These are phyloP conservation scores for Endocarpon pusillum DNA, from an alignment of 495 filamentous ascomycete species.

Conservation along the genomic window DNA sequence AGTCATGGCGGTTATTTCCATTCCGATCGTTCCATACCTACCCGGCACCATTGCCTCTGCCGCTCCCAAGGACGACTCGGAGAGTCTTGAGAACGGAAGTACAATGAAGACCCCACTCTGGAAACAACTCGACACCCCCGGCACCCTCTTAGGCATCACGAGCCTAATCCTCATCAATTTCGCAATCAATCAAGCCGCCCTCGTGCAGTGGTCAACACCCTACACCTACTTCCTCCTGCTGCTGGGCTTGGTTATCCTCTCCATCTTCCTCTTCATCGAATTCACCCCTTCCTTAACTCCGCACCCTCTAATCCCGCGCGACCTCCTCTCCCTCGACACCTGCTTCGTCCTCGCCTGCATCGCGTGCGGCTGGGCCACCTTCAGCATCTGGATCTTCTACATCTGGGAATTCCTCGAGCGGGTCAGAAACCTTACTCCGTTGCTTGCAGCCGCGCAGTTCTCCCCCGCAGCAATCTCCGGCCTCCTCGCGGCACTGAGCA, in stretches of 20 bases:
- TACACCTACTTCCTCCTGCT: conserved; percentile 31
- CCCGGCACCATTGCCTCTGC: conserved; percentile 2
- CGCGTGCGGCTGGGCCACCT: conserved; percentile 29
- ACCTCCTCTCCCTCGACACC: conserved; percentile 21
- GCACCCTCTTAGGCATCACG: conserved; percentile 10
- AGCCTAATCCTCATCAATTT: conserved; percentile 30
- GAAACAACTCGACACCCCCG: conserved; percentile 11
- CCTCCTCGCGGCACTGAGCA: conserved; percentile 22
- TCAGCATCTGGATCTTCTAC: conserved; percentile 34
- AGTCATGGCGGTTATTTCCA: conserved; percentile 14
- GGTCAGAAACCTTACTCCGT: conserved; percentile 16
- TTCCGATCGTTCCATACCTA: conserved; percentile 11
- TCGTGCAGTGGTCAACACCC: conserved; percentile 25
- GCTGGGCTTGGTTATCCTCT: conserved; percentile 23
- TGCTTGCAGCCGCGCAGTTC: conserved; percentile 22
- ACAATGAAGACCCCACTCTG: background rate
- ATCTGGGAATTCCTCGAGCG: conserved; percentile 22
- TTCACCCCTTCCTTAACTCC: conserved; percentile 10
- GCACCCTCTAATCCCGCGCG: conserved; percentile 28
- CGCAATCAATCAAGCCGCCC: conserved; percentile 32
- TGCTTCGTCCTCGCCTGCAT: conserved; percentile 27
- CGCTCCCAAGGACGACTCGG: background rate
- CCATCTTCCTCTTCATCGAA: conserved; percentile 26
- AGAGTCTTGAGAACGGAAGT: background rate
- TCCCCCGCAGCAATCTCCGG: conserved; percentile 22